Evolutionary conservation across 108 stramenopile species (phyloP).

Genomic region (Skeletonema potamos): DNA sequence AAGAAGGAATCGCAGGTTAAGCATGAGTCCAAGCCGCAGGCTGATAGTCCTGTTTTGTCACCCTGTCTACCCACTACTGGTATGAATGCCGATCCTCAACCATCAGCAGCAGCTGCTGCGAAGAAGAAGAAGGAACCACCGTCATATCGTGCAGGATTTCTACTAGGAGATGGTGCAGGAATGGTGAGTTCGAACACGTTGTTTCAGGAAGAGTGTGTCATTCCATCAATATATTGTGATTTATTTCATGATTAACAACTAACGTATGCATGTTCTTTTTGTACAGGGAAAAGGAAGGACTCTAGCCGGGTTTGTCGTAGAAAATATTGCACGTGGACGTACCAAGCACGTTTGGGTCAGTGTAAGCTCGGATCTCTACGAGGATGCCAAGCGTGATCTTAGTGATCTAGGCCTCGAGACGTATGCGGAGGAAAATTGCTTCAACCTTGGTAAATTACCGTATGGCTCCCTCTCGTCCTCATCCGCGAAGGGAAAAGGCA

Average conservation of each 20-base stretch:
- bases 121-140: constrained; percentile 43
- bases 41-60: background rate
- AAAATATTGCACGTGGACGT: constrained; percentile 48
- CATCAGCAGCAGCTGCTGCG: too few species aligned
- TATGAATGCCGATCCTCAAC: constrained; percentile 34
- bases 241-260: background rate
- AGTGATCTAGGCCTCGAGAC: constrained; percentile 31
- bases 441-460: constrained; percentile 39
- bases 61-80: background rate
- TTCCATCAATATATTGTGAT: background rate
- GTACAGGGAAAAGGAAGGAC: constrained; percentile 63
- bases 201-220: background rate
- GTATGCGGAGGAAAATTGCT: constrained; percentile 38
- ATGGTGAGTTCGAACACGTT: constrained; percentile 18
- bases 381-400: constrained; percentile 59
- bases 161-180: constrained; percentile 83
- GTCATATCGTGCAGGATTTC: constrained; percentile 59
- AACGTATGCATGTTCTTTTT: background rate
- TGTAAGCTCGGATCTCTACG: constrained; percentile 46
- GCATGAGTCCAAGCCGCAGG: background rate
- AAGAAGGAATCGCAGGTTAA: background rate
- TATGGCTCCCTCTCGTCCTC: constrained; percentile 32
- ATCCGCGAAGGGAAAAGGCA: constrained; percentile 9
- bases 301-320: constrained; percentile 56
- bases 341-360: constrained; percentile 54